phyloP scores from a whole-genome alignment of 2,329 filamentous ascomycete species.

The Cordyceps cicadae region DNA sequence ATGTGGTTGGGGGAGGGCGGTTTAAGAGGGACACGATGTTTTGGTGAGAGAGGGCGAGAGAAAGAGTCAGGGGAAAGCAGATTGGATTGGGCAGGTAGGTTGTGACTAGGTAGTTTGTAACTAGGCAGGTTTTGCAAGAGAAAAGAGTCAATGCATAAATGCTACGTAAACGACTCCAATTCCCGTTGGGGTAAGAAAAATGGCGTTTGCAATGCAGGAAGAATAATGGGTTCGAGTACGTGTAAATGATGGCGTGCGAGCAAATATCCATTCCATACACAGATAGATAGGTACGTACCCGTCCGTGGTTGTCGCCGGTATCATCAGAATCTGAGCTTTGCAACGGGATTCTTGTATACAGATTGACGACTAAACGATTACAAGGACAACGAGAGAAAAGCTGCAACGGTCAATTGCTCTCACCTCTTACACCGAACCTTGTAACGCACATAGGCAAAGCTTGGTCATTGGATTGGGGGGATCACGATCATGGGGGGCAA shows the following conservation, averaged over 20 bases:
- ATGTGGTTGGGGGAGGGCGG: not conserved
- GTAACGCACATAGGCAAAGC: not conserved
- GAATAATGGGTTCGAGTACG: not conserved
- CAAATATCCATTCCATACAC: too few relatives aligned
- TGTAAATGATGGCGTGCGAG: not conserved
- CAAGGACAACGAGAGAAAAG: not conserved
- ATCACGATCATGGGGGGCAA: not conserved
- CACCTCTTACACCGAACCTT: too few relatives aligned
- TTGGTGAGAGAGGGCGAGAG: not conserved
- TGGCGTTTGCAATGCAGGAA: not conserved
- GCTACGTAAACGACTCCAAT: conserved; percentile 6
- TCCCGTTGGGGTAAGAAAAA: not conserved
- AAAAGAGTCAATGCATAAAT: not conserved
- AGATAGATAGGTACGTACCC: not conserved
- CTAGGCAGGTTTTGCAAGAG: not conserved
- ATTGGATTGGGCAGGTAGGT: too few relatives aligned
- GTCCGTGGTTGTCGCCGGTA: not conserved
- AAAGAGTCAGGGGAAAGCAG: not conserved
- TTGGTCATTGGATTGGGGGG: not conserved
- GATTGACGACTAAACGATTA: not conserved
- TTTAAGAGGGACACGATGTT: not conserved
- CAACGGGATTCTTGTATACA: not conserved
- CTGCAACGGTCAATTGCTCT: too few relatives aligned
- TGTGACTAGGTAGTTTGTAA: not conserved
- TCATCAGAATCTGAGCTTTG: too few relatives aligned